phyloP scores from a whole-genome alignment of 352 stramenopile genomes.

The Globisporangium parvum region DNA sequence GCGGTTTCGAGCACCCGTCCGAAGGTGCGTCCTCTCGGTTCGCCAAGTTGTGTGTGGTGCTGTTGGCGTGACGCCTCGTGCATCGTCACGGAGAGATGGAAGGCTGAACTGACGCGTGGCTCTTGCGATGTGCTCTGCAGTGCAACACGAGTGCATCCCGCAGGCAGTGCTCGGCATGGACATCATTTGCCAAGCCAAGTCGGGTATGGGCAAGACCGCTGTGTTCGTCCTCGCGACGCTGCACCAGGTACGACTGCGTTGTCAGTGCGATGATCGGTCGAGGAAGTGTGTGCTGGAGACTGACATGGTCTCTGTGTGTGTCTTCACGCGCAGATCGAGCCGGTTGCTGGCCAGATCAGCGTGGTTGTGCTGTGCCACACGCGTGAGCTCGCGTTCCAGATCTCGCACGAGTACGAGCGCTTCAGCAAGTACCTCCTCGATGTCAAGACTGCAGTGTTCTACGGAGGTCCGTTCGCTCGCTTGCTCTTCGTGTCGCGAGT shows the following conservation, averaged over 20 bases:
- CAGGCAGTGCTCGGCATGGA: slow-evolving; percentile 99
- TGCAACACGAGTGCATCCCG: slow-evolving; percentile 99
- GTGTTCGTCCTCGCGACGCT: slow-evolving; percentile 99
- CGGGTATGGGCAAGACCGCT: slow-evolving; percentile 99
- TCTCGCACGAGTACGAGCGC: slow-evolving; percentile 98
- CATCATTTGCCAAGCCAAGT: slow-evolving; percentile 99
- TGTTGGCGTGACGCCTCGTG: too few species aligned
- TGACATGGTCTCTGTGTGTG: slow-evolving; percentile 3
- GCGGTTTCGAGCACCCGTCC: slow-evolving; percentile 99
- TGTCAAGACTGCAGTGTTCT: slow-evolving; percentile 97
- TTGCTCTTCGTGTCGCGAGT: too few species aligned
- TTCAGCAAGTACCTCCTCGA: slow-evolving; percentile 98
- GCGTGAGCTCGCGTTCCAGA: slow-evolving; percentile 99
- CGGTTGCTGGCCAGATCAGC: slow-evolving; percentile 90
- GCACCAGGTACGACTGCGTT: slow-evolving; percentile 87
- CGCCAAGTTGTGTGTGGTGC: neutral
- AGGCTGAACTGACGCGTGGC: neutral
- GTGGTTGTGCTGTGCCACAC: slow-evolving; percentile 99
- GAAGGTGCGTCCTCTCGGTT: slow-evolving; percentile 78
- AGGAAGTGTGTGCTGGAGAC: neutral
- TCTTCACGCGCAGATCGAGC: slow-evolving; percentile 60
- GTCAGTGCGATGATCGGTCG: neutral
- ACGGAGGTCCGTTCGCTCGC: slow-evolving; percentile 80
- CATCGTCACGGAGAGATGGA: too few species aligned
- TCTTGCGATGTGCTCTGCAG: slow-evolving; percentile 29